Evolutionary conservation across 1,139 yeast genomes (phyloP), one percentile per base, ranked within the genome.

Genomic region (Yamadazyma atlantica): DNA sequence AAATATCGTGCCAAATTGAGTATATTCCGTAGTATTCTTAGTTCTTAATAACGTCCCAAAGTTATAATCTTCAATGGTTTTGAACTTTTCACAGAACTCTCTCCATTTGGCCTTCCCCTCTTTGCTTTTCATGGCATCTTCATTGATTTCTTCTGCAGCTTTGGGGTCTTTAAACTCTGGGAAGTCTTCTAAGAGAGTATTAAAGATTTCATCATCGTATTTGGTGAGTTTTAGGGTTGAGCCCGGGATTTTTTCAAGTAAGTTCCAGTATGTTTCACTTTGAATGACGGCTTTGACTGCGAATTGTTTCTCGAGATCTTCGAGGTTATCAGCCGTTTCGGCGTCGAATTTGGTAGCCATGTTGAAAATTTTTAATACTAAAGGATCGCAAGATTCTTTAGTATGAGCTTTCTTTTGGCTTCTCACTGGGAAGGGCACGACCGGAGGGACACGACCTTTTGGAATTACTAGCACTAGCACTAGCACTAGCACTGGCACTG

Each of bases 271-370:
- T 3, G 96, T 83, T 60, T 87, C 95, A 44, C 96, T 94, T 62
- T 94, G 97, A 63, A 80, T 82, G 18, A 94, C 98, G 7, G 97
- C 98, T 66, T 87, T 89, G 46, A 94, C 98, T 36, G 98, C 97
- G 57, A 92, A 92, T 68, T 90, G 97, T 75, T 80, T 86, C 65
- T 90, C 97, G 55, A 92, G 87, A 48, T 74, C 83, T 57, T 76
- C 82, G 45, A 75, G 63, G 64, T 78, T 78, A 38, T 78, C 82
- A 14, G 83, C 81, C 41, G 62, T 66, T 49, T 78, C 82, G 12
- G 82, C 80, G 48, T 71, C 67, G 49, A 73, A 69, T 50, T 50
- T 51, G 23, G 64, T 50, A 24, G 61, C 45, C 64, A 58, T 59
- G 15, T 32, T 43, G 9, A 23, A 23, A 23, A 23, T 10, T 23